phyloP scores from a whole-genome alignment of 176 grass and related monocot genomes.

The Calamus simplicifolius region DNA sequence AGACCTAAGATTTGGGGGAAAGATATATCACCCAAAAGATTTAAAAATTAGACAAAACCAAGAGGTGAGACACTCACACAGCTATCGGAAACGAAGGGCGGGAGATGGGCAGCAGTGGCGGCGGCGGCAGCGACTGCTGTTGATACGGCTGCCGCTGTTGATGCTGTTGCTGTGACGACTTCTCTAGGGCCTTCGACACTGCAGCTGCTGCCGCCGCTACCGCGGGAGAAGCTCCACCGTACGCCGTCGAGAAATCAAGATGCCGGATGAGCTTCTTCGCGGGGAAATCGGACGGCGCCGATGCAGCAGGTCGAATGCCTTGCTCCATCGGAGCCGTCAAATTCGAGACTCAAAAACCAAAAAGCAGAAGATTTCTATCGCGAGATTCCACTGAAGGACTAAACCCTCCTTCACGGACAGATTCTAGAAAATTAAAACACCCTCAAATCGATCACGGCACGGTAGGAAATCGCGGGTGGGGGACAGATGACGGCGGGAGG shows the following conservation, averaged over 20 bases:
- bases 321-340: constrained; percentile 50
- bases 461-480: not conserved
- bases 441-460: constrained; percentile 28
- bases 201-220: constrained; percentile 38
- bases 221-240: constrained; percentile 19
- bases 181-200: constrained; percentile 44
- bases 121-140: constrained; percentile 1
- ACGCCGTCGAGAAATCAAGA: constrained; percentile 72
- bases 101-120: not conserved
- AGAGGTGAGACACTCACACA: too few relatives aligned
- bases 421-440: not conserved
- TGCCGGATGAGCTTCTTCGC: constrained; percentile 75
- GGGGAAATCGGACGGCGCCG: constrained; percentile 36
- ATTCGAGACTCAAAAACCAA: not conserved
- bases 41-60: too few relatives aligned
- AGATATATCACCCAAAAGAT: too few relatives aligned
- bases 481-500: not conserved
- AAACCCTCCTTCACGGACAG: not conserved
- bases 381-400: not conserved
- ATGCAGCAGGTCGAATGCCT: constrained; percentile 28
- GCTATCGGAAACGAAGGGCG: too few relatives aligned
- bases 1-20: too few relatives aligned
- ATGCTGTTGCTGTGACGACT: constrained; percentile 1
- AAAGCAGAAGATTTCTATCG: not conserved
- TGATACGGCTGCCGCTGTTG: not conserved